Evolutionary conservation across 257 asterid species (phyloP).

Genomic region (Thymus quinquecostatus): DNA sequence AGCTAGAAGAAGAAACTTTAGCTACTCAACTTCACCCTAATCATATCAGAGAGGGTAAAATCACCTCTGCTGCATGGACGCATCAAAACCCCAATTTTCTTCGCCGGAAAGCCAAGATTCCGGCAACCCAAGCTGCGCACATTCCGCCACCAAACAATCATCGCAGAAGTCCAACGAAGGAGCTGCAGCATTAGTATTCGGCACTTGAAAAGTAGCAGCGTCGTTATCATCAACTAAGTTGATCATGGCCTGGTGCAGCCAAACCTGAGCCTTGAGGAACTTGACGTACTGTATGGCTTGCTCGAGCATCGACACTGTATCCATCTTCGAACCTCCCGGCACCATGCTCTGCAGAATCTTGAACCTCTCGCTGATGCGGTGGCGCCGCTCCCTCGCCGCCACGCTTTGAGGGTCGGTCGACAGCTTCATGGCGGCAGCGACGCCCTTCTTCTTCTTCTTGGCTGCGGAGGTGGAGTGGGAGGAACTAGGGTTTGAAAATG

Average conservation of each 20-base stretch:
- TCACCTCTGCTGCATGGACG: slow-evolving; percentile 19
- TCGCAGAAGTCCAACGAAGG: slow-evolving; percentile 21
- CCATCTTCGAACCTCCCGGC: slow-evolving; percentile 82
- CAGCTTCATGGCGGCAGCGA: slow-evolving; percentile 41
- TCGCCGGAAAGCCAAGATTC: slow-evolving; percentile 38
- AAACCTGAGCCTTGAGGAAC: slow-evolving; percentile 75
- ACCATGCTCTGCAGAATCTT: slow-evolving; percentile 75
- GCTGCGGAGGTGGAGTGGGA: slow-evolving; percentile 25
- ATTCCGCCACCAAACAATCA: neutral
- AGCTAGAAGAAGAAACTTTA: no score
- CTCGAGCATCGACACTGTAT: slow-evolving; percentile 81
- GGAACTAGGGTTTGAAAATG: slow-evolving; percentile 33
- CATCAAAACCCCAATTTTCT: slow-evolving; percentile 34
- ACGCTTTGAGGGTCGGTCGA: slow-evolving; percentile 87
- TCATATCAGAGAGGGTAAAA: neutral
- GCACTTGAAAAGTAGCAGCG: slow-evolving; percentile 8
- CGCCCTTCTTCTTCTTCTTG: slow-evolving; percentile 31
- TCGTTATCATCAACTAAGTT: slow-evolving; percentile 14
- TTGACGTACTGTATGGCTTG: slow-evolving; percentile 82
- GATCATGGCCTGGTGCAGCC: slow-evolving; percentile 68
- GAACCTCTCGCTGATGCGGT: slow-evolving; percentile 79
- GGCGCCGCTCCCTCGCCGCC: slow-evolving; percentile 86
- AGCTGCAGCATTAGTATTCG: neutral
- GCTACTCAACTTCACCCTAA: neutral
- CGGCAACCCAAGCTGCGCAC: slow-evolving; percentile 19